Evolutionary conservation across 345 rosid species (phyloP).

Genomic region (Orychophragmus violaceus): DNA sequence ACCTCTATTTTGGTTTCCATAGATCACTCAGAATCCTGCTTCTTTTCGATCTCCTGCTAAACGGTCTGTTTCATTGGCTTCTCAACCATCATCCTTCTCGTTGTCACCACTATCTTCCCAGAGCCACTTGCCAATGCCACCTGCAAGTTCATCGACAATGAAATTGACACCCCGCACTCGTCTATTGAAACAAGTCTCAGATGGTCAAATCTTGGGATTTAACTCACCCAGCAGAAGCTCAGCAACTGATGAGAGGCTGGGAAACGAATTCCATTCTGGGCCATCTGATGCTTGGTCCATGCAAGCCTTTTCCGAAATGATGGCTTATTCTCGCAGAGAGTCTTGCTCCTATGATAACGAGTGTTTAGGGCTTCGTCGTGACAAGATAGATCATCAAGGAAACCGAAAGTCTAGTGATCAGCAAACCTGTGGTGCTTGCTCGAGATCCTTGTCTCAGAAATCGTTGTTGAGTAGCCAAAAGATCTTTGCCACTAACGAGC

Average conservation of each 20-base stretch:
- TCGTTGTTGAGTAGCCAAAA: conserved; percentile 71
- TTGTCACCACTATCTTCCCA: conserved; percentile 47
- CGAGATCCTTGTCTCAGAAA: conserved; percentile 56
- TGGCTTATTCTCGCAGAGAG: conserved; percentile 58
- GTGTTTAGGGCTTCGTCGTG: conserved; percentile 35
- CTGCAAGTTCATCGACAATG: conserved; percentile 37
- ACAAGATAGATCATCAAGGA: conserved; percentile 39
- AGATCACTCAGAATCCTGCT: conserved; percentile 24
- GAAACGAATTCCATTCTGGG: conserved; percentile 47
- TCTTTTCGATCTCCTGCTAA: conserved; percentile 50
- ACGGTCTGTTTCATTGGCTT: conserved; percentile 50
- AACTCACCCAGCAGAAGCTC: conserved; percentile 22
- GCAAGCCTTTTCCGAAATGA: conserved; percentile 73
- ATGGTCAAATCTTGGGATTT: conserved; percentile 25
- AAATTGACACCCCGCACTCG: conserved; percentile 33
- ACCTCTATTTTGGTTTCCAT: conserved; percentile 6
- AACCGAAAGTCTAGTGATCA: conserved; percentile 41
- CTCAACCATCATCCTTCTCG: conserved; percentile 51
- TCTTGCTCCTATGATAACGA: conserved; percentile 64
- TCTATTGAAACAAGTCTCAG: conserved; percentile 40
- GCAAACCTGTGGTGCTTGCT: conserved; percentile 82
- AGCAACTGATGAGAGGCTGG: conserved; percentile 19
- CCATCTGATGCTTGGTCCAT: conserved; percentile 84
- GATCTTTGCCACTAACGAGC: conserved; percentile 53
- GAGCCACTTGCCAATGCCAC: conserved; percentile 37